Evolutionary conservation across 768 basidiomycete species (phyloP), one percentile per base, ranked within the genome.

Genomic region (Calocera viscosa): DNA sequence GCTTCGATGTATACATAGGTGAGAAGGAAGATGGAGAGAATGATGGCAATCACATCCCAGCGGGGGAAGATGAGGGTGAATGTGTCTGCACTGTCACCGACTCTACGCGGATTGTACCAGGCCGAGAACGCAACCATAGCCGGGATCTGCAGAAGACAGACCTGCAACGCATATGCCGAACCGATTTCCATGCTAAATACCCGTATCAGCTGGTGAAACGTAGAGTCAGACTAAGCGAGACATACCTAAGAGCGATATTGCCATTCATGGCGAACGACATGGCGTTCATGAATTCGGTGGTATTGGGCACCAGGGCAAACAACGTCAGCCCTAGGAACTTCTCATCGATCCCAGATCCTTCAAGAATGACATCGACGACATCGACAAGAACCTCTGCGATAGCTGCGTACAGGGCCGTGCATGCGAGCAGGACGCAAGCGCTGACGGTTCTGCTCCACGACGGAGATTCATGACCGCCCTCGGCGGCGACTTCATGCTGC

Each of bases 61-160:
- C 94, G 86, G 0, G 96, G 96, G 83, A 99, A 96, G 68, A 98
- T 93, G 66, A 99, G 96, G 92, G 94, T 92, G 80, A 99, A 99
- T 7, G 92, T 91, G 70, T 89, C 86, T 8, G 93, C 87, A 43
- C 86, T 84, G 75, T 90, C 84, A 8, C 93, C 93, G 84, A 95
- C 88, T 73, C 85, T 84, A 38, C 84, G 83, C 0, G 92, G 91
- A 65, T 88, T 86, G 73, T 94, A 96, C 84, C 91, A 93, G 3
- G 94, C 95, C 22, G 92, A 94, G 77, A 99, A 98, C 0, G 93
- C 95, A 16, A 99, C 93, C 95, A 99, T 98, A 1, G 94, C 92
- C 1, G 96, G 96, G 34, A 98, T 93, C 76, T 99, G 96, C 16
- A 99, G 82, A 65, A 99, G 81, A 76, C 96, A 99, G 17, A 99